Evolutionary conservation across 305 asterid species (phyloP), one percentile per base, ranked within the genome.

Genomic region (Coffea humblotiana): DNA sequence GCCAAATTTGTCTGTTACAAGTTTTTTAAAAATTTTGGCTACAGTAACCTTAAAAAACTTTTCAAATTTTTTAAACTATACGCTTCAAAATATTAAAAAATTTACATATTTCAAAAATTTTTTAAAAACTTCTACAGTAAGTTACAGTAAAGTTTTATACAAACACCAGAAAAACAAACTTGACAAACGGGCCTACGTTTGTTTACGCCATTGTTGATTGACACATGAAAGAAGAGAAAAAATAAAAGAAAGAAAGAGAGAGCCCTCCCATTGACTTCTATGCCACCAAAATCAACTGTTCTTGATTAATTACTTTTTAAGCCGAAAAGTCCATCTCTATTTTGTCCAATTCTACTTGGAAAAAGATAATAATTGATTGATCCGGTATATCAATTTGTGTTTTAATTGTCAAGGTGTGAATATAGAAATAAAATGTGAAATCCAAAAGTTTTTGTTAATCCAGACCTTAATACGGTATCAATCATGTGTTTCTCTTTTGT

Each of bases 141-240:
- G 2, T 32, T 32, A 32, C 2, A 32, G 2, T 32, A 32, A 32
- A 32, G 2, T 32, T 32, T 1, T 32, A 32, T 1, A 32, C 32
- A 32, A 32, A 32, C 32, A 32, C 32, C 2, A 32, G 1, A 32
- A 29, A 32, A 32, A 32, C 2, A 1, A 1, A 32, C 32, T 32
- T 32, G 32, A 0, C 32, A 32, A 32, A 32, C 32, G 32, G 2
- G 32, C 32, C 32, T 32, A 6, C 64, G 60, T 48, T 35, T 64
- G 66, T 52, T 49, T 10, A 52, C 27, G 66, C 49, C 45, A 32
- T 29, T 49, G 74, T 65, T 76, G 79, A 76, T 76, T 64, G 74
- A 29, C 40, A 29, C 40, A 60, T 14, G 5, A 19, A 29, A 64
- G 37, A 1, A 25, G 8, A 23, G 35, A 25, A 14, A 32, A 7